These are phyloP conservation scores for Talaromyces funiculosus DNA, from an alignment of 2,329 filamentous ascomycete species.

Conservation along the genomic window DNA sequence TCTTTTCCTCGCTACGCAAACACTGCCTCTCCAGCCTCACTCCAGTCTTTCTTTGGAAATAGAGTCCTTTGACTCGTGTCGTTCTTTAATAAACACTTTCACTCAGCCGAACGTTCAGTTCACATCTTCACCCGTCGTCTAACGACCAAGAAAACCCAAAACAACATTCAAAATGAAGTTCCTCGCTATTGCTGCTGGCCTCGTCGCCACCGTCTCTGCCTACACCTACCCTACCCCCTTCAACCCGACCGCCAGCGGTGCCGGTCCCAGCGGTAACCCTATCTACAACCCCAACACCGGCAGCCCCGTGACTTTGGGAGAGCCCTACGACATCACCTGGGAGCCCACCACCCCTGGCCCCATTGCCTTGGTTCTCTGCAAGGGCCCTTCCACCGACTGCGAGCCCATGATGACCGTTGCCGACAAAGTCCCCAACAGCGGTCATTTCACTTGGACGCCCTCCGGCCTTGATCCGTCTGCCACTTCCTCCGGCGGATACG, in stretches of 20 bases:
- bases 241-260: slow-evolving; percentile 28
- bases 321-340: slow-evolving; percentile 57
- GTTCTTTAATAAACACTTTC: slow-evolving; percentile 10
- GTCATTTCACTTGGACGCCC: slow-evolving; percentile 52
- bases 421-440: slow-evolving; percentile 52
- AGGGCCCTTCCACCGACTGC: slow-evolving; percentile 53
- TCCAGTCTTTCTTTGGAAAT: slow-evolving; percentile 10
- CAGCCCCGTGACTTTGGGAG: slow-evolving; percentile 51
- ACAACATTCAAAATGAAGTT: slow-evolving; percentile 33
- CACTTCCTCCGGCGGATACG: slow-evolving; percentile 51
- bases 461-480: slow-evolving; percentile 43
- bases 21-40: slow-evolving; percentile 8
- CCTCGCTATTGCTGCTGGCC: slow-evolving; percentile 32
- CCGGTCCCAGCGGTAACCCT: slow-evolving; percentile 47
- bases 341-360: slow-evolving; percentile 31
- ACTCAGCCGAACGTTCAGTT: neutral
- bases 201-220: slow-evolving; percentile 36
- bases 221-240: slow-evolving; percentile 21
- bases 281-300: slow-evolving; percentile 48
- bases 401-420: slow-evolving; percentile 47
- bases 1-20: neutral
- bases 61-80: slow-evolving; percentile 13
- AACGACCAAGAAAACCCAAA: neutral
- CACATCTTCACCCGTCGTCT: neutral
- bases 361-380: slow-evolving; percentile 56